Base-by-base conservation (phyloP, 2,329 filamentous ascomycete genomes). In the Lecanicillium sp. region DNA sequence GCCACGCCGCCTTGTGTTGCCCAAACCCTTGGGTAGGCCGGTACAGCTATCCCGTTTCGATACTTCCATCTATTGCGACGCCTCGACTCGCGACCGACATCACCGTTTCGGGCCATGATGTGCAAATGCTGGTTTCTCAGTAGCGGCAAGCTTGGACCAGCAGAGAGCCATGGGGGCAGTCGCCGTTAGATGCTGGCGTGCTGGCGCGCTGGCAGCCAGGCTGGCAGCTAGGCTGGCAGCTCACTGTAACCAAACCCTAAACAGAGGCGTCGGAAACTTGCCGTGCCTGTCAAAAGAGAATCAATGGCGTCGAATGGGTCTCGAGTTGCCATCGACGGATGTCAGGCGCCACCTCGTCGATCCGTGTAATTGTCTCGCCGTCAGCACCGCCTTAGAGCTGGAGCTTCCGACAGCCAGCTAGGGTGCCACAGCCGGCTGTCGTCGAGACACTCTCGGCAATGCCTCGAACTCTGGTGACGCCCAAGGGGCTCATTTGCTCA, bases 281-380 rank as follows among this genome's bases (percentile, higher is more conserved):
- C 45, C 45, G 45, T 40, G 37, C 30, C 43, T 32, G 19, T 20
- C 41, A 42, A 14, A 10, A 44, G 42, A 23, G 10, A 30, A 30
- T 24, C 35, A 42, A n/a, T 24, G 21, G 44, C 20, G 36, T 33
- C 44, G 11, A 23, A 19, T 41, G 44, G 26, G 44, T 40, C 37
- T 45, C 24, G 44, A 41, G 44, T 36, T 39, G 26, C 44, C 44
- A 36, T 47, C 44, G 23, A 41, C 36, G n/a, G n/a, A n/a, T n/a
- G 44, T 36, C 36, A 33, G 26, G 38, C 45, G 45, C 45, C 45
- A 48, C 45, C 38, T 42, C 23, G 45, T 33, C 45, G 45, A 47
- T 47, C 44, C 15, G 37, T 29, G 36, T 26, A 20, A 19, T 47
- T 40, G 36, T 33, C 37, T 47, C 44, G 39, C 19, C 26, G 19